Evolutionary conservation across 1,284 basidiomycete species (phyloP), one percentile per base, ranked within the genome.

Genomic region (Ceratobasidium sp.): DNA sequence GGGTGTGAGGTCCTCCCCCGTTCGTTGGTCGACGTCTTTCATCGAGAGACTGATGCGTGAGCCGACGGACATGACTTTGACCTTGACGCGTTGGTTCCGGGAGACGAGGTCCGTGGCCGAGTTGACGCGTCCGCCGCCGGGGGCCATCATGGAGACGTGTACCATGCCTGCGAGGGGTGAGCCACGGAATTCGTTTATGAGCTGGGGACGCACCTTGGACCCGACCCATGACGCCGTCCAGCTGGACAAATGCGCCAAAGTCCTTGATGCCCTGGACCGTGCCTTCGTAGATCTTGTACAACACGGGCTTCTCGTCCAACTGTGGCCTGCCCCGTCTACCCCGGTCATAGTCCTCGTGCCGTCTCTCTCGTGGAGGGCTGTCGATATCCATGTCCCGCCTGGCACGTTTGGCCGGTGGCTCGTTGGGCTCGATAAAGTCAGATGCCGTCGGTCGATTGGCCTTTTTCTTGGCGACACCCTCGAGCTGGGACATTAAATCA

Each of bases 231-330:
- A 99, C 81, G 45, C 96, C 96, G 73, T 98, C 94, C 3, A 99
- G 79, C 31, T 86, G 85, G 55, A 98, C 90, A 76, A 99, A 99
- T 0, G 93, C 95, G 64, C 96, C 96, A 78, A 98, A 99, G 73
- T 99, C 96, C 78, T 93, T 94, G 76, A 98, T 77, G 20, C 91
- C 88, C 4, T 91, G 85, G 27, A 99, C 90, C 69, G 87, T 89
- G 6, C 95, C 96, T 70, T 87, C 84, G 80, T 99, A 99, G 53
- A 98, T 94, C 83, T 98, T 98, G 87, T 90, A 98, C 43, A 98
- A 77, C 1, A 98, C 82, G 0, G 97, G 95, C 60, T 83, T 83
- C 45, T 96, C 93, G 77, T 99, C 94, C 50, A 91, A 57, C 27
- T 76, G 75, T 8, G 79, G 76, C 47, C 84, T 79, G 1, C 71